phyloP scores from a whole-genome alignment of 495 filamentous ascomycete genomes.

The Hypoxylon fragiforme region DNA sequence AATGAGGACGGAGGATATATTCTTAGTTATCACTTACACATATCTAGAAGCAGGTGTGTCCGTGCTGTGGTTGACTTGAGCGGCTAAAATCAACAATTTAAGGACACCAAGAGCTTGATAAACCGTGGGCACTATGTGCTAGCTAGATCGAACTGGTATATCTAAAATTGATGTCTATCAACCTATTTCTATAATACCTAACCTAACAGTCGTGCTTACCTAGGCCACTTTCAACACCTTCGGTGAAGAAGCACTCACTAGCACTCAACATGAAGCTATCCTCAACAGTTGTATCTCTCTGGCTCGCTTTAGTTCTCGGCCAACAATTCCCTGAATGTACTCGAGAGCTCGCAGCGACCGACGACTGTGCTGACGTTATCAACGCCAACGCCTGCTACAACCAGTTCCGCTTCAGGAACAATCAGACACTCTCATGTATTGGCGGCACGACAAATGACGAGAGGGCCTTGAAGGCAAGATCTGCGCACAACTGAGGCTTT shows the following conservation, averaged over 20 bases:
- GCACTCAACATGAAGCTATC: slow-evolving; percentile 41
- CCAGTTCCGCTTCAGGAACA: slow-evolving; percentile 42
- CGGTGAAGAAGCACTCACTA: too few species aligned
- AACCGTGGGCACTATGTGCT: background rate
- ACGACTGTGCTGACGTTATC: slow-evolving; percentile 49
- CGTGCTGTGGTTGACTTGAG: background rate
- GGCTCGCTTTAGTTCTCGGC: slow-evolving; percentile 26
- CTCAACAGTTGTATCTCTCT: slow-evolving; percentile 29
- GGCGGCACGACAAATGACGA: slow-evolving; percentile 42
- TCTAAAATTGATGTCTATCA: slow-evolving; percentile 26
- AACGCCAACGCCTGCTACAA: slow-evolving; percentile 52
- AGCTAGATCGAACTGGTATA: slow-evolving; percentile 21
- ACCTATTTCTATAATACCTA: background rate
- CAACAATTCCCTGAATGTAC: slow-evolving; percentile 41
- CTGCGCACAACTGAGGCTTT: background rate
- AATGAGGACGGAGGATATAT: slow-evolving; percentile 11
- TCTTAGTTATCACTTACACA: slow-evolving; percentile 27
- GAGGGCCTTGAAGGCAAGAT: slow-evolving; percentile 37
- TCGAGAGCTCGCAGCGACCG: slow-evolving; percentile 37
- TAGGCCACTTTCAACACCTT: too few species aligned
- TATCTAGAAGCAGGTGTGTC: slow-evolving; percentile 12
- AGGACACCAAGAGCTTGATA: slow-evolving; percentile 11
- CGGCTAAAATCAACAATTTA: slow-evolving; percentile 32
- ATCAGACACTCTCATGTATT: slow-evolving; percentile 46
- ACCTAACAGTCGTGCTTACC: too few species aligned